Percentiles rank a stretch among this genome's conserved stretches.
phyloP scores from a whole-genome alignment of 257 asterid genomes.

The Nyctanthes arbortristis region DNA sequence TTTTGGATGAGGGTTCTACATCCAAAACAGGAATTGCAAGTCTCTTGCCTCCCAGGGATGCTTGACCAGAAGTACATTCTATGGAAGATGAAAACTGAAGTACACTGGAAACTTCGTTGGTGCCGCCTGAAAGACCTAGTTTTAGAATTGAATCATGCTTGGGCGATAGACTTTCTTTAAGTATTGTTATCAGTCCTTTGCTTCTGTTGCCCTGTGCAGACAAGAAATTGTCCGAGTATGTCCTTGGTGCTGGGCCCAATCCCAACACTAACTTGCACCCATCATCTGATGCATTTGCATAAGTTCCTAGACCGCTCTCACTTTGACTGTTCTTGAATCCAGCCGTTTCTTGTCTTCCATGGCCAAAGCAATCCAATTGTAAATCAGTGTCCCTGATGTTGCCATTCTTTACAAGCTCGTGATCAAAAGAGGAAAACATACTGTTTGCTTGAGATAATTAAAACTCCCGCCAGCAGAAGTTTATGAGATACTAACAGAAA shows the following conservation, averaged over 20 bases:
- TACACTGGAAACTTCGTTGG: constrained; percentile 44
- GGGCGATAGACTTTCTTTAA: no score
- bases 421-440: constrained; percentile 45
- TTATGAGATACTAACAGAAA: constrained; percentile 31
- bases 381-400: constrained; percentile 64
- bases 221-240: constrained; percentile 45
- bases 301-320: constrained; percentile 28
- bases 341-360: constrained; percentile 46
- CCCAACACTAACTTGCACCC: constrained; percentile 90
- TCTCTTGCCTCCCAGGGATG: constrained; percentile 35
- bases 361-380: constrained; percentile 72
- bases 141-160: constrained; percentile 58
- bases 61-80: constrained; percentile 39
- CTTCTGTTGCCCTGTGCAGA: constrained; percentile 36
- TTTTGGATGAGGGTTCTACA: no score
- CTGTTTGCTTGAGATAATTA: constrained; percentile 19
- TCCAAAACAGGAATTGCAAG: constrained; percentile 48
- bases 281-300: constrained; percentile 56
- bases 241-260: constrained; percentile 78
- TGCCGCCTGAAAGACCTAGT: constrained; percentile 65
- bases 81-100: constrained; percentile 52
- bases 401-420: constrained; percentile 36
- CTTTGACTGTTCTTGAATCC: constrained; percentile 33
- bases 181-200: constrained; percentile 30
- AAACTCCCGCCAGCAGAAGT: constrained; percentile 14